phyloP scores from a whole-genome alignment of 176 grass and related monocot species.

The Musa beccarii region DNA sequence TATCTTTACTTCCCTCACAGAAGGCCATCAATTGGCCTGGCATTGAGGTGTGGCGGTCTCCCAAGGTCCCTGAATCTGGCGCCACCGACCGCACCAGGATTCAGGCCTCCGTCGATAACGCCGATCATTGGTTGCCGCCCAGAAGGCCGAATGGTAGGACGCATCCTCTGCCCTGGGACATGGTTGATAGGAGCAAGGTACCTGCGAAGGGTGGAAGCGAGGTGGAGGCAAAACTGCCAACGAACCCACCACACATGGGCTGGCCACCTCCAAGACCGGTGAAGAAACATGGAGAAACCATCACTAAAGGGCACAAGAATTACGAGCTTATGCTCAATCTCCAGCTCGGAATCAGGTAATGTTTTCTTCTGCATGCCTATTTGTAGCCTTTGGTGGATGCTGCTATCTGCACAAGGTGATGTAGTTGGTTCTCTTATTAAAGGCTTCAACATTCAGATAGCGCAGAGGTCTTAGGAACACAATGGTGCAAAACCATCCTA shows the following conservation, averaged over 20 bases:
- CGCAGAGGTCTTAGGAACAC: too few species aligned
- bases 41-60: slow-evolving; percentile 7
- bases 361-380: not conserved
- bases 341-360: slow-evolving; percentile 91
- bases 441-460: too few species aligned
- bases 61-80: slow-evolving; percentile 17
- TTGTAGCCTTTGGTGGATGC: not conserved
- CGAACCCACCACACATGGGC: slow-evolving; percentile 18
- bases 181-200: slow-evolving; percentile 39
- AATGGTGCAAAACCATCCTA: too few species aligned
- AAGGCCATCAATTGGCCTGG: slow-evolving; percentile 57
- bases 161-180: slow-evolving; percentile 47
- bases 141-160: slow-evolving; percentile 29
- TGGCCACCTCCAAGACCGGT: slow-evolving; percentile 41
- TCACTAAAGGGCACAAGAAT: slow-evolving; percentile 79
- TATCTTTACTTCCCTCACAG: slow-evolving; percentile 45
- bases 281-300: slow-evolving; percentile 77
- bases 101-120: slow-evolving; percentile 25
- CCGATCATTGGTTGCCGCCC: not conserved
- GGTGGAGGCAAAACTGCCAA: slow-evolving; percentile 7
- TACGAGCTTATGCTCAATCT: slow-evolving; percentile 96
- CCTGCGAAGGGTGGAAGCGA: slow-evolving; percentile 22
- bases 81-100: not conserved
- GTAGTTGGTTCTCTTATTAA: not conserved
- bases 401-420: not conserved